Evolutionary conservation across 345 rosid genomes (phyloP).

Genomic region (Syzygium aqueum): DNA sequence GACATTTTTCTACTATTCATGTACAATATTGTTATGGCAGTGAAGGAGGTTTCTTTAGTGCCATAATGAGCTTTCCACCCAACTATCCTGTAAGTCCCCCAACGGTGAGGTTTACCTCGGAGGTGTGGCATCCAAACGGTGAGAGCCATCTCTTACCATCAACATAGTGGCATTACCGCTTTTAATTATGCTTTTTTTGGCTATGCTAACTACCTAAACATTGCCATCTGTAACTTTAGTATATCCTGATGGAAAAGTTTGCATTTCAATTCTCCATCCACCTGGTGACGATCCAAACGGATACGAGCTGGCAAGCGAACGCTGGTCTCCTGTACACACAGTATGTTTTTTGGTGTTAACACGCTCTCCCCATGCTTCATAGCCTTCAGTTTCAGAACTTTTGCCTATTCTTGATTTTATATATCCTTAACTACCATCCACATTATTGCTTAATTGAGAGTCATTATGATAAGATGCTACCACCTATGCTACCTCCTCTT

Average conservation of each 20-base stretch:
- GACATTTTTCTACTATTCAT: neutral
- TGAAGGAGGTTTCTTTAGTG: slow-evolving; percentile 96
- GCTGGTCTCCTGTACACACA: slow-evolving; percentile 95
- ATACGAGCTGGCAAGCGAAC: slow-evolving; percentile 96
- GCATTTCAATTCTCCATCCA: slow-evolving; percentile 97
- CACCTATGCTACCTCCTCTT: too few species aligned
- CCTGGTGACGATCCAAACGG: slow-evolving; percentile 99
- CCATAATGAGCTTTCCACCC: slow-evolving; percentile 87
- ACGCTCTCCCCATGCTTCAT: neutral
- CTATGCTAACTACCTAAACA: neutral
- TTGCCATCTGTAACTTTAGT: slow-evolving; percentile 28
- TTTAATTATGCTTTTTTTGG: neutral
- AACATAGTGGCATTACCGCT: neutral
- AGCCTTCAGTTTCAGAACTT: neutral
- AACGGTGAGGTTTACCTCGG: slow-evolving; percentile 78
- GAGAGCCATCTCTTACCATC: neutral
- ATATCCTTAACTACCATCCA: neutral
- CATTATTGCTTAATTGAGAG: neutral
- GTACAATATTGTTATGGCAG: slow-evolving; percentile 27
- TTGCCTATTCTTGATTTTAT: neutral
- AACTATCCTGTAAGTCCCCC: slow-evolving; percentile 94
- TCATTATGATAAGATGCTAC: too few species aligned
- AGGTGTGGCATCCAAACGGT: slow-evolving; percentile 99
- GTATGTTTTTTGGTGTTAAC: slow-evolving; percentile 27
- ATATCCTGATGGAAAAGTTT: slow-evolving; percentile 87